Base-by-base conservation (phyloP, 495 filamentous ascomycete species). In the Hypoxylon fuscum region DNA sequence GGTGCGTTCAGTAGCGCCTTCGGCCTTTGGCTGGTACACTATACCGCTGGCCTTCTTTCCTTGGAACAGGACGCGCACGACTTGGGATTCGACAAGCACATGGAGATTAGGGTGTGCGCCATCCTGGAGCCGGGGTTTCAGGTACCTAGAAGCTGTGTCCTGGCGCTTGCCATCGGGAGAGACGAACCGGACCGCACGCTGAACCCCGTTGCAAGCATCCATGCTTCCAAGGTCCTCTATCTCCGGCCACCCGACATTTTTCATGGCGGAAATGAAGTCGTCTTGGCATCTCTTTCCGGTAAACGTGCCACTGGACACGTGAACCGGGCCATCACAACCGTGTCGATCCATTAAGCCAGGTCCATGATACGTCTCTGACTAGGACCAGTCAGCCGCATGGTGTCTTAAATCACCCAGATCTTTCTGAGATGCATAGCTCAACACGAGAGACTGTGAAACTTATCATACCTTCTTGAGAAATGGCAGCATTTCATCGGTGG, bases 301-400 rank as follows among this genome's bases (percentile, higher is more conserved):
- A 47, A 69, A 76, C 5, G 67, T 68, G 15, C 77, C 80, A 5
- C 71, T 56, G 1, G 76, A 80, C 29, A 86, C 68, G 15, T 74
- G 65, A n/a, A 86, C 68, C 4, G 81, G 81, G 5, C 83, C 83
- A 6, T 72, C 63, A 37, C 68, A 66, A 6, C 83, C 83, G 51
- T 87, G 83, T 2, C 35, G 10, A 1, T 55, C 45, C 20, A 34
- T 50, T 6, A 17, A 7, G 2, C 35, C 59, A 1, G 67, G 38
- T n/a, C 74, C 77, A 47, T 79, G 72, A 54, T 77, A 81, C 2
- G 74, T 81, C 59, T 86, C 81, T 4, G 76, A 46, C 75, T 77
- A 44, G 32, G 32, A 27, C 25, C 4, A 8, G 25, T 27, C 25
- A 27, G 25, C 25, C 25, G 25, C 25, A 8, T 27, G 25, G 8